phyloP scores from a whole-genome alignment of 2,329 filamentous ascomycete genomes.

The Stemphylium beticola region DNA sequence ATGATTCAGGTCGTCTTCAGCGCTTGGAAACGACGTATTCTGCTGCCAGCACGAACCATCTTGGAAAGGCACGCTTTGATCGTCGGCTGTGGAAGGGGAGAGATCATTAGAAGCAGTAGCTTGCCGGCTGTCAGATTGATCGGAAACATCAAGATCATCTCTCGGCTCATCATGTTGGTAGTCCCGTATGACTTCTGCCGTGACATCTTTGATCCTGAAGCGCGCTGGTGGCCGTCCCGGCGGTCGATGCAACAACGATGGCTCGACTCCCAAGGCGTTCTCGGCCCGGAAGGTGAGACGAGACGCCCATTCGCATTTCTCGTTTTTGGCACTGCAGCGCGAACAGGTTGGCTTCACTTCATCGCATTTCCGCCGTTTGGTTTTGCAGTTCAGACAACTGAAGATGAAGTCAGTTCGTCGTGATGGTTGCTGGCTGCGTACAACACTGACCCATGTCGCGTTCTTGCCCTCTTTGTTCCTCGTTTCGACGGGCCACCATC shows the following conservation, averaged over 20 bases:
- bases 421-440: neutral
- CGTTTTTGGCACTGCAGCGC: slow-evolving; percentile 19
- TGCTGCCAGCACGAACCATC: neutral
- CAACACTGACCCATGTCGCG: slow-evolving; percentile 5
- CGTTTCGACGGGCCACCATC: neutral
- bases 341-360: slow-evolving; percentile 24
- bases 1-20: neutral
- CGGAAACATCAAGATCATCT: neutral
- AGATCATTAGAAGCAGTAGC: neutral
- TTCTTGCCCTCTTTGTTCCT: slow-evolving; percentile 11
- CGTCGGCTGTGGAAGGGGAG: neutral
- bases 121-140: neutral
- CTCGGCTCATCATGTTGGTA: slow-evolving; percentile 2
- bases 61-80: neutral
- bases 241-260: slow-evolving; percentile 9
- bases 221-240: slow-evolving; percentile 3
- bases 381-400: slow-evolving; percentile 22
- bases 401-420: neutral
- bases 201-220: slow-evolving; percentile 18
- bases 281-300: slow-evolving; percentile 25
- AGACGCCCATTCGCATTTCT: slow-evolving; percentile 23
- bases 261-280: slow-evolving; percentile 9
- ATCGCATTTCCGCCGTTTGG: slow-evolving; percentile 25
- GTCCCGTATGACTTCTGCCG: slow-evolving; percentile 18
- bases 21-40: neutral